phyloP scores from a whole-genome alignment of 129 eudicot genomes.

The Deinandra increscens region DNA sequence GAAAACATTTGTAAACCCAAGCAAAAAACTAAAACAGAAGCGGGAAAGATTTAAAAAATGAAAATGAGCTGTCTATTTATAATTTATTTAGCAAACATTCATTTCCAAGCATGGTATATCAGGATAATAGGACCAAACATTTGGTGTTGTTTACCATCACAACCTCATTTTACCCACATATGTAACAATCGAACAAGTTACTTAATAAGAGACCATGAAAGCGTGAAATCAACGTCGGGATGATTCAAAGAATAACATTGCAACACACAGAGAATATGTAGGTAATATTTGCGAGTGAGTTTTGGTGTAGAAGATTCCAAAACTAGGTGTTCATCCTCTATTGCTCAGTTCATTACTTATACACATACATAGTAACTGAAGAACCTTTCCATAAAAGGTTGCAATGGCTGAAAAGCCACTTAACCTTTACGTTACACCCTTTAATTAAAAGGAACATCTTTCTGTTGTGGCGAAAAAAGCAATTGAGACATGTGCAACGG shows the following conservation, averaged over 20 bases:
- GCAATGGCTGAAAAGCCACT: background rate
- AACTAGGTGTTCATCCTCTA: background rate
- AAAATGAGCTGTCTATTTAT: background rate
- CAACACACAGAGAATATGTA: background rate
- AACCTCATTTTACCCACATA: constrained; percentile 1
- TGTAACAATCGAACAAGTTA: background rate
- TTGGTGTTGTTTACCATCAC: constrained; percentile 1
- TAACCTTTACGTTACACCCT: background rate
- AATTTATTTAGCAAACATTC: background rate
- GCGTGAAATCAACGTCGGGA: background rate
- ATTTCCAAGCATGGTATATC: background rate
- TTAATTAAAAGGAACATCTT: background rate
- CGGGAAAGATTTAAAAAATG: background rate
- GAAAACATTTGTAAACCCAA: background rate
- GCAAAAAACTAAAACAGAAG: background rate
- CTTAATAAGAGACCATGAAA: background rate
- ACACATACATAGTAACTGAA: background rate
- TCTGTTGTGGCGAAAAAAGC: background rate
- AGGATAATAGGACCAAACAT: background rate
- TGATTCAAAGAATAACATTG: background rate
- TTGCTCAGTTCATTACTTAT: background rate
- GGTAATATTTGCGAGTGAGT: background rate
- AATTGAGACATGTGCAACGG: background rate
- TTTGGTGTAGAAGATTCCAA: background rate
- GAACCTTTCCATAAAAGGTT: background rate